phyloP scores from a whole-genome alignment of 805 yeast genomes.

The Yamadazyma laniorum region DNA sequence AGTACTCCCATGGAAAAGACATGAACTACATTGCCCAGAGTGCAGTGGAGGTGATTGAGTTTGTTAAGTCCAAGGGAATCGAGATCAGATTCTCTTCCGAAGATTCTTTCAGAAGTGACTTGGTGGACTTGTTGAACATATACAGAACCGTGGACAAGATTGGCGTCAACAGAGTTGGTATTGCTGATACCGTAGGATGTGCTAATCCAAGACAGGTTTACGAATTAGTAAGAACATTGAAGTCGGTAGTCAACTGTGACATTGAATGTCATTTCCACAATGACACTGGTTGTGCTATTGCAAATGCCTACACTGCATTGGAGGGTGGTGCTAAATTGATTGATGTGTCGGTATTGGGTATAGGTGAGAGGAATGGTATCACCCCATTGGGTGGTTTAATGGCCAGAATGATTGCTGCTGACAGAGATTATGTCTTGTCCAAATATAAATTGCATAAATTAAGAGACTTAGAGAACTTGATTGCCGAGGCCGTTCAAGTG shows the following conservation, averaged over 20 bases:
- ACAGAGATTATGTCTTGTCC: conserved; percentile 56
- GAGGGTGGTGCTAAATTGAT: conserved; percentile 62
- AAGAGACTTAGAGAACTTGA: conserved; percentile 57
- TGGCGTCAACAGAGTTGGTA: conserved; percentile 62
- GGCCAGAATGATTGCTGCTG: conserved; percentile 65
- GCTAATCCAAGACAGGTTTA: conserved; percentile 64
- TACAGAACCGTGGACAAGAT: conserved; percentile 61
- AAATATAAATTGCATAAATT: conserved; percentile 55
- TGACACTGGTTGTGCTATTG: conserved; percentile 64
- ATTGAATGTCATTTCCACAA: conserved; percentile 63
- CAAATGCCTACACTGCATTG: conserved; percentile 61
- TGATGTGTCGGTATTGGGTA: conserved; percentile 58
- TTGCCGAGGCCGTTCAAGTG: conserved; percentile 58
- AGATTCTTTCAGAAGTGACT: conserved; percentile 60
- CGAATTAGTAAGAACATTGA: conserved; percentile 56
- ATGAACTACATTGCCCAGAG: conserved; percentile 57
- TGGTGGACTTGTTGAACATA: conserved; percentile 56
- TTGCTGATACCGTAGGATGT: conserved; percentile 64
- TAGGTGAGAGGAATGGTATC: conserved; percentile 64
- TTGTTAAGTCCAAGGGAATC: conserved; percentile 58
- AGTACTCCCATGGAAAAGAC: conserved; percentile 59
- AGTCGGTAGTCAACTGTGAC: conserved; percentile 56
- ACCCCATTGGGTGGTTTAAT: conserved; percentile 61
- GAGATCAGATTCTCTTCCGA: conserved; percentile 59
- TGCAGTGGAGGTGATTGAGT: conserved; percentile 59